Percentiles rank a stretch among this genome's conserved stretches.
These are phyloP conservation scores for Discostella stelligera DNA, from an alignment of 352 stramenopile species.

Conservation along the genomic window DNA sequence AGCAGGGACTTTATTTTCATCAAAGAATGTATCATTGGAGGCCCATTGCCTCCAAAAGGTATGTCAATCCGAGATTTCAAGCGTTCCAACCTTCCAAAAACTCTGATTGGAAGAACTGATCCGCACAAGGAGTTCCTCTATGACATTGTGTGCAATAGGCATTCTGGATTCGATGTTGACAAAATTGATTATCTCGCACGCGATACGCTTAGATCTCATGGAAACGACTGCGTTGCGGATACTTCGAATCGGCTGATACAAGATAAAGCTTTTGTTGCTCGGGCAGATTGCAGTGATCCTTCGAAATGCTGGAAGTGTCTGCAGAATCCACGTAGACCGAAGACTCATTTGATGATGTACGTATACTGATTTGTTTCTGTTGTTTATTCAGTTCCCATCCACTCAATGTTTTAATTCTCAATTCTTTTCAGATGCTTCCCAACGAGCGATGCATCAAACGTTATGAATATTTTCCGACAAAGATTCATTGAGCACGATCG, in stretches of 20 bases:
- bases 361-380: background rate
- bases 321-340: background rate
- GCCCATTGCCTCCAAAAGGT: conserved; percentile 46
- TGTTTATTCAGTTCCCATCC: conserved; percentile 6
- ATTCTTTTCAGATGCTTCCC: no score
- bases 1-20: conserved; percentile 82
- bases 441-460: conserved; percentile 30
- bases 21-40: conserved; percentile 82
- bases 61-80: conserved; percentile 37
- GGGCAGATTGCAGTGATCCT: conserved; percentile 44
- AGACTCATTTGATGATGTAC: conserved; percentile 24
- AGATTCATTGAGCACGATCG: conserved; percentile 66
- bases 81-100: conserved; percentile 18
- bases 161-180: conserved; percentile 84
- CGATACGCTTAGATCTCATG: conserved; percentile 54
- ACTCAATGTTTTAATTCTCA: conserved; percentile 56
- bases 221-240: conserved; percentile 43
- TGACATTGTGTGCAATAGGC: conserved; percentile 78
- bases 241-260: conserved; percentile 41
- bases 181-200: conserved; percentile 85
- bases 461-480: conserved; percentile 75
- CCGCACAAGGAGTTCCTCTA: conserved; percentile 81
- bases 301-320: conserved; percentile 43
- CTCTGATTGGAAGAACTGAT: conserved; percentile 54
- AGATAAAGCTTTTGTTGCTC: conserved; percentile 65